phyloP scores from a whole-genome alignment of 2,329 filamentous ascomycete genomes.

The Cadophora malorum region DNA sequence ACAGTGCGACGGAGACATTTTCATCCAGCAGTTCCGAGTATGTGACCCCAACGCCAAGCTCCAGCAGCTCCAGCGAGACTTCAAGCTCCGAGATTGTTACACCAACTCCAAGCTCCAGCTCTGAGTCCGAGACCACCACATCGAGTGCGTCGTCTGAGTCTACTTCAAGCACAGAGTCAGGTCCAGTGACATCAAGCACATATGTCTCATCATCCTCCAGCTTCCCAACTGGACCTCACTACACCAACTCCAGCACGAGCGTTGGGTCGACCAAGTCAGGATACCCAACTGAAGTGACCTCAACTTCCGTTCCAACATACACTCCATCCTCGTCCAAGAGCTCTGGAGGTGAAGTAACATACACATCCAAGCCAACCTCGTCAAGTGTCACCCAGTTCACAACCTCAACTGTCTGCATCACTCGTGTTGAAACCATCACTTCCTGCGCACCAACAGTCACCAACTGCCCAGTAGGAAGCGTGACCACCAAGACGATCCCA shows the following conservation, averaged over 20 bases:
- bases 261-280: not conserved
- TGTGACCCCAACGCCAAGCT: not conserved
- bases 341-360: conserved; percentile 17
- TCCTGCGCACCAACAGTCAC: conserved; percentile 54
- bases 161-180: conserved; percentile 12
- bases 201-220: conserved; percentile 1
- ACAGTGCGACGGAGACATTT: not conserved
- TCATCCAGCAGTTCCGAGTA: not conserved
- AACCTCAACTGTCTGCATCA: conserved; percentile 54
- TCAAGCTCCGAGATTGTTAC: not conserved
- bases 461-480: conserved; percentile 55
- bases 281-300: conserved; percentile 8
- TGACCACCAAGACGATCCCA: conserved; percentile 48
- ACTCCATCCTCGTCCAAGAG: conserved; percentile 32
- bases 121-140: conserved; percentile 10
- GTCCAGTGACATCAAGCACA: conserved; percentile 6
- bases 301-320: not conserved
- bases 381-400: conserved; percentile 19
- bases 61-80: not conserved
- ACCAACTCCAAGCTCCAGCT: not conserved
- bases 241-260: conserved; percentile 4
- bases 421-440: conserved; percentile 57
- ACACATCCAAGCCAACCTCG: conserved; percentile 14
- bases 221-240: conserved; percentile 3
- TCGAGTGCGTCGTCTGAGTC: conserved; percentile 16